phyloP scores from a whole-genome alignment of 169 alveolate species.

The Amoebophrya sp. region DNA sequence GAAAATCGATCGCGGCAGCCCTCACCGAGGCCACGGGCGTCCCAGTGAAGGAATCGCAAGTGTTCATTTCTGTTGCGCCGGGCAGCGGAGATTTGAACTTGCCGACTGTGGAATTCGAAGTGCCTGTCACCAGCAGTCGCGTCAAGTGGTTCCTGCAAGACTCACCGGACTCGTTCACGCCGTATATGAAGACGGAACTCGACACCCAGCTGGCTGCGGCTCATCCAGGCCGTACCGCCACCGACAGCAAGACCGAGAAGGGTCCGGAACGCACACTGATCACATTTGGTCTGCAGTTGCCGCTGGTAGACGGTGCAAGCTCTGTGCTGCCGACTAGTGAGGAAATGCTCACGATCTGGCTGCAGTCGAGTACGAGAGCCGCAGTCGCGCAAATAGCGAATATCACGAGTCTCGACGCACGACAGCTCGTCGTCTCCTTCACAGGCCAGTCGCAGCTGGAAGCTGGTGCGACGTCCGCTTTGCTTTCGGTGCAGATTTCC shows the following conservation, averaged over 20 bases:
- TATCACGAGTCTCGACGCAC: not conserved
- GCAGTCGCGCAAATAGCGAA: not conserved
- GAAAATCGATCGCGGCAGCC: not conserved
- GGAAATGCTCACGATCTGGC: not conserved
- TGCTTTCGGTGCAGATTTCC: not conserved
- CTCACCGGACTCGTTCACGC: not conserved
- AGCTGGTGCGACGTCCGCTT: not conserved
- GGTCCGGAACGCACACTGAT: not conserved
- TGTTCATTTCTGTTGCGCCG: not conserved
- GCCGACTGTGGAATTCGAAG: not conserved
- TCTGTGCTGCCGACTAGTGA: not conserved
- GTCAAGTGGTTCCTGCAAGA: not conserved
- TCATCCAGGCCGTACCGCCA: not conserved
- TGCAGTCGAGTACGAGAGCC: not conserved
- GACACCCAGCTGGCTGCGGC: too few relatives aligned
- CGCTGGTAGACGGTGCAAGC: not conserved
- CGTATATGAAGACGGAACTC: too few relatives aligned
- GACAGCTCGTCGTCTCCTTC: not conserved
- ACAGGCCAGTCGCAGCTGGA: not conserved
- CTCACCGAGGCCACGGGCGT: not conserved
- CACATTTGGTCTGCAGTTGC: not conserved
- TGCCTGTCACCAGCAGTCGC: not conserved
- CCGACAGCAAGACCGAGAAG: not conserved
- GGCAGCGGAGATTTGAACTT: not conserved
- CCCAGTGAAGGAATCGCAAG: not conserved